Base-by-base conservation (phyloP, 2,329 filamentous ascomycete species). In the Verticillium albo-atrum region DNA sequence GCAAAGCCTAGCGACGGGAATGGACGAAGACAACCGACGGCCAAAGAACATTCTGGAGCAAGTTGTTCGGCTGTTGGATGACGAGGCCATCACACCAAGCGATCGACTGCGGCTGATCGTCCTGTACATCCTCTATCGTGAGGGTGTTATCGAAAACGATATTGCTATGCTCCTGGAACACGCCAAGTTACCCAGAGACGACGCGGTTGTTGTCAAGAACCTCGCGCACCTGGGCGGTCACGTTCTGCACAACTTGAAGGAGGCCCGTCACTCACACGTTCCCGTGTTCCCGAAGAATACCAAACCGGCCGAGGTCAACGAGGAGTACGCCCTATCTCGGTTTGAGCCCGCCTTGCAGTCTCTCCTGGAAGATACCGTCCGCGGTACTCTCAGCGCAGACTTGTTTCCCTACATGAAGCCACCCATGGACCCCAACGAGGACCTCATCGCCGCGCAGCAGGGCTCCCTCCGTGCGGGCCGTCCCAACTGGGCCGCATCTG, bases 1-100 rank as follows among this genome's bases (percentile, higher is more conserved):
- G 75, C 95, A 98, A 80, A 91, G 87, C 28, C 81, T 99, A 64
- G 90, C 93, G 10, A 98, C 95, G 1, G 95, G 95, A 0, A 78
- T 97, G 5, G 95, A 98, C 67, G 94, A 98, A 74, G 93, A 97
- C 69, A 90, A 89, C 69, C 89, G 89, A 68, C 96, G 95, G 71
- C 90, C 94, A 10, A 97, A 96, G 75, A 92, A 96, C 68, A 77
- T 97, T 55, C 86, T 93, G 28, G 91, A 95, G 65, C 88, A 96
- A 64, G 81, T 98, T 17, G 89, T 96, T 30, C 87, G 91, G 23
- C 81, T 97, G n/a, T 76, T 99, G 12, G 95, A 98, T 70, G 92
- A 97, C 67, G 89, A 92, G 15, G 84, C 83, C 27, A 83, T 97
- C 30, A 79, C 79, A 2, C 82, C 84, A 12, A 76, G 86, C 5